Conservation (phyloP, 768 basidiomycete species). For the Pisolithus marmoratus region DNA sequence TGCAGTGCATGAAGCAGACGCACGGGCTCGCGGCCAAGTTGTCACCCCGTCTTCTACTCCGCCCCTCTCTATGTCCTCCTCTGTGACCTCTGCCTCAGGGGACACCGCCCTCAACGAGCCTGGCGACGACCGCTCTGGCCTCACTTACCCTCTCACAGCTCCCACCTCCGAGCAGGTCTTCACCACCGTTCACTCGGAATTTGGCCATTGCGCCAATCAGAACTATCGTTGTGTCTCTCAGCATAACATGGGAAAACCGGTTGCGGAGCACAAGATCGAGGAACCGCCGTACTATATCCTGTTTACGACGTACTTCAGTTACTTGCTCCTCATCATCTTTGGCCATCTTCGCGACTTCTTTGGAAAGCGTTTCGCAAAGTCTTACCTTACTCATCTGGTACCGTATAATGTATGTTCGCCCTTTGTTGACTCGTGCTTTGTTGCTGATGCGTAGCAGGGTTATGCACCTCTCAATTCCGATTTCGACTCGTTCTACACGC, state of each 20-base stretch:
- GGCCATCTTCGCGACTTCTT: slow-evolving; percentile 95
- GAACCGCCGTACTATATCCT: slow-evolving; percentile 94
- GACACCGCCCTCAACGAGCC: slow-evolving; percentile 57
- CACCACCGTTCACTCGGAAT: slow-evolving; percentile 81
- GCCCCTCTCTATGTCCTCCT: slow-evolving; percentile 69
- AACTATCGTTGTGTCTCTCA: slow-evolving; percentile 63
- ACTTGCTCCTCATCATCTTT: slow-evolving; percentile 84
- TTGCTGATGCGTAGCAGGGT: slow-evolving; percentile 49
- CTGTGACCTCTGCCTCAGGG: slow-evolving; percentile 61
- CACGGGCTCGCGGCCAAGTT: slow-evolving; percentile 49
- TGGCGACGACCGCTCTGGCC: slow-evolving; percentile 50
- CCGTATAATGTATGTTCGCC: slow-evolving; percentile 63
- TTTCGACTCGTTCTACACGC: slow-evolving; percentile 99
- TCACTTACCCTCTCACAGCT: slow-evolving; percentile 56
- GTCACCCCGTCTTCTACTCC: slow-evolving; percentile 59
- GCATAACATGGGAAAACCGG: slow-evolving; percentile 41
- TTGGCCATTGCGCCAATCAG: slow-evolving; percentile 84
- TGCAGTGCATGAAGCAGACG: slow-evolving; percentile 61
- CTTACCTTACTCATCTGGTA: slow-evolving; percentile 75
- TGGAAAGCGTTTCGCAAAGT: slow-evolving; percentile 73
- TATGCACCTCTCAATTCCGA: slow-evolving; percentile 96
- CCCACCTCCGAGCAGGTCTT: slow-evolving; percentile 80
- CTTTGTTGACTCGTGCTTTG: neutral
- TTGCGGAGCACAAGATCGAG: slow-evolving; percentile 56
- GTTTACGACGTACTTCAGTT: slow-evolving; percentile 88